Conservation (phyloP, 2,329 filamentous ascomycete species). For the Fusarium pseudograminearum region DNA sequence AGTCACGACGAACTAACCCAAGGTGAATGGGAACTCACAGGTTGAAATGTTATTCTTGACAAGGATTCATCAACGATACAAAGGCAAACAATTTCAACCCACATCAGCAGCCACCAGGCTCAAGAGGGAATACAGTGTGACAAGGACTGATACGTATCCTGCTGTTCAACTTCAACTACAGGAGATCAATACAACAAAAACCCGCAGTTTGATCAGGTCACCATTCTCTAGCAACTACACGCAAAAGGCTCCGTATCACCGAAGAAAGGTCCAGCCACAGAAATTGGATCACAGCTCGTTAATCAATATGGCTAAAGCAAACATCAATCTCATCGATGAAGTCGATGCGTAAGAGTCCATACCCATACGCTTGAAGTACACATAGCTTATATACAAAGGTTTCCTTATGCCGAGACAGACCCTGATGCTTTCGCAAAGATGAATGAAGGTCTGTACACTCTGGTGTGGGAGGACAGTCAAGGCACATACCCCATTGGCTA, state of each 20-base stretch:
- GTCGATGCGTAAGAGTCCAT: conserved; percentile 42
- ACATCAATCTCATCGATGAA: conserved; percentile 44
- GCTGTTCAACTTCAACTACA: neutral
- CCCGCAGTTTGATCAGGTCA: neutral
- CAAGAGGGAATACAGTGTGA: neutral
- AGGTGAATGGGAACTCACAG: neutral
- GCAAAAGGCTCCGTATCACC: neutral
- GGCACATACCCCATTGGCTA: conserved; percentile 75
- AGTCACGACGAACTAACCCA: too few relatives aligned
- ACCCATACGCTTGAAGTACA: neutral
- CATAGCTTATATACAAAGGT: conserved; percentile 62
- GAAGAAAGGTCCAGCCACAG: neutral
- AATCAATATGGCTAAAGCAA: conserved; percentile 44
- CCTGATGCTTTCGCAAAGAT: conserved; percentile 66
- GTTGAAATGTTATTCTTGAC: neutral
- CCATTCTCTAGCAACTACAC: neutral
- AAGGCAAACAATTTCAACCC: neutral
- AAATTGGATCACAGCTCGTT: neutral
- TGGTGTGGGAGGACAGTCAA: conserved; percentile 71
- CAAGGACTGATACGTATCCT: neutral
- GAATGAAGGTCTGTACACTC: conserved; percentile 73
- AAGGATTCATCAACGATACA: neutral
- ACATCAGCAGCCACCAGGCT: neutral
- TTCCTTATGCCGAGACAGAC: conserved; percentile 78
- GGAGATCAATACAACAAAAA: neutral